Conservation (phyloP, 495 filamentous ascomycete genomes). For the Neurospora sp. region DNA sequence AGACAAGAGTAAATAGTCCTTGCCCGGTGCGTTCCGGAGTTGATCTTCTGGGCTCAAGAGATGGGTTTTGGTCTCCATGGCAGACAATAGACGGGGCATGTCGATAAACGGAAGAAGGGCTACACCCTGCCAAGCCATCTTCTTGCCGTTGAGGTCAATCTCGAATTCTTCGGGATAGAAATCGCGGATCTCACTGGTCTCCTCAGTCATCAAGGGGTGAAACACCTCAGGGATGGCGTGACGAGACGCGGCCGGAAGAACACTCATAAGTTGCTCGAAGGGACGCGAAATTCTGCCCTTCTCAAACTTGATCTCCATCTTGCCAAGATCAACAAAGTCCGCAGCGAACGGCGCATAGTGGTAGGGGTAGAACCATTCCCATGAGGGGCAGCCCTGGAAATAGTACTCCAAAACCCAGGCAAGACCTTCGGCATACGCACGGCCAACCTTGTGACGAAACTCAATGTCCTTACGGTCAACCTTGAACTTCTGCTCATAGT, state of each 20-base stretch:
- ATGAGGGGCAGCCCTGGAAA: conserved; percentile 94
- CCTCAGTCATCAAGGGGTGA: conserved; percentile 75
- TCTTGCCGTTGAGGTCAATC: conserved; percentile 93
- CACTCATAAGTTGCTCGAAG: conserved; percentile 98
- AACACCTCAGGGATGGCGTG: conserved; percentile 84
- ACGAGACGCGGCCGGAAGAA: conserved; percentile 83
- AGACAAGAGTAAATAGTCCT: conserved; percentile 74
- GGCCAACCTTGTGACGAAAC: conserved; percentile 87
- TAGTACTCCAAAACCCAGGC: conserved; percentile 97
- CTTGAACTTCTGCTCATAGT: conserved; percentile 97
- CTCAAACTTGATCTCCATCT: conserved; percentile 72
- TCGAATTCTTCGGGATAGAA: conserved; percentile 95
- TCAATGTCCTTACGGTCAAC: conserved; percentile 69
- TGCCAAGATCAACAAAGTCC: conserved; percentile 77
- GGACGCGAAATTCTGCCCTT: conserved; percentile 82
- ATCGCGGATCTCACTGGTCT: conserved; percentile 84
- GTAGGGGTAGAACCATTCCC: conserved; percentile 98
- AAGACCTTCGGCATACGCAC: conserved; percentile 90
- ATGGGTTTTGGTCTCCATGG: conserved; percentile 75
- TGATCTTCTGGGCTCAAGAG: conserved; percentile 68
- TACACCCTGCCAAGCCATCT: conserved; percentile 96
- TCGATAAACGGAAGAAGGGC: conserved; percentile 93
- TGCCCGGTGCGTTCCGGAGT: conserved; percentile 68
- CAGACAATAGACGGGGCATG: conserved; percentile 71
- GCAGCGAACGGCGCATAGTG: conserved; percentile 97